Percentiles rank a stretch among this genome's conserved stretches.
Conservation (phyloP, 2,329 filamentous ascomycete genomes). For the Penicillium sp. region DNA sequence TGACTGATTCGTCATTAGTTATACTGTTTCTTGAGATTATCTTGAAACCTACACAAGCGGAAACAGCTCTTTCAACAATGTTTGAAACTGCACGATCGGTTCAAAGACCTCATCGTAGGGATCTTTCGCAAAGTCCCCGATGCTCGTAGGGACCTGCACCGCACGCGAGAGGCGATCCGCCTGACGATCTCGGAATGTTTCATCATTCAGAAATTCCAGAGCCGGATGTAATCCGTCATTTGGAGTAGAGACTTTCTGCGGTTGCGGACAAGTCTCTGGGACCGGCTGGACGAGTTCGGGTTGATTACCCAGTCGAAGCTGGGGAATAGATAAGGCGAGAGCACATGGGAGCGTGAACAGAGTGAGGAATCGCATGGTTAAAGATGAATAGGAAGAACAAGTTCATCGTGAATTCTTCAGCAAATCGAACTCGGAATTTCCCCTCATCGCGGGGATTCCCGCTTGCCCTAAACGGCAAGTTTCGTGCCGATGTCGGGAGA, state of each 20-base stretch:
- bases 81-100: constrained; percentile 51
- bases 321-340: constrained; percentile 24
- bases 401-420: no score
- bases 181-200: constrained; percentile 34
- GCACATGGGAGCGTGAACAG: constrained; percentile 17
- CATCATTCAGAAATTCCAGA: constrained; percentile 27
- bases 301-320: constrained; percentile 17
- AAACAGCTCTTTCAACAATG: constrained; percentile 47
- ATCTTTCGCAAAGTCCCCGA: constrained; percentile 34
- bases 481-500: constrained; percentile 12
- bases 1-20: constrained; percentile 20
- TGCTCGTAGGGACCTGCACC: constrained; percentile 50
- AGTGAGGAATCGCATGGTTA: constrained; percentile 13
- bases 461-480: constrained; percentile 14
- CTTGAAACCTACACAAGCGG: constrained; percentile 42
- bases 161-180: constrained; percentile 50
- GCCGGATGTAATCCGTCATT: constrained; percentile 29
- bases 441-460: constrained; percentile 14
- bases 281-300: constrained; percentile 5
- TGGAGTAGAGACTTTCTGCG: constrained; percentile 23
- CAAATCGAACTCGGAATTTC: no score
- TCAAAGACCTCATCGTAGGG: constrained; percentile 56
- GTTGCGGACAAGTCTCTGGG: constrained; percentile 27
- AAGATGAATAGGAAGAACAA: neutral
- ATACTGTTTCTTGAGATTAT: constrained; percentile 17